These are phyloP conservation scores for Fagopyrum esculentum DNA, from an alignment of 148 eudicot genomes.

Conservation along the genomic window DNA sequence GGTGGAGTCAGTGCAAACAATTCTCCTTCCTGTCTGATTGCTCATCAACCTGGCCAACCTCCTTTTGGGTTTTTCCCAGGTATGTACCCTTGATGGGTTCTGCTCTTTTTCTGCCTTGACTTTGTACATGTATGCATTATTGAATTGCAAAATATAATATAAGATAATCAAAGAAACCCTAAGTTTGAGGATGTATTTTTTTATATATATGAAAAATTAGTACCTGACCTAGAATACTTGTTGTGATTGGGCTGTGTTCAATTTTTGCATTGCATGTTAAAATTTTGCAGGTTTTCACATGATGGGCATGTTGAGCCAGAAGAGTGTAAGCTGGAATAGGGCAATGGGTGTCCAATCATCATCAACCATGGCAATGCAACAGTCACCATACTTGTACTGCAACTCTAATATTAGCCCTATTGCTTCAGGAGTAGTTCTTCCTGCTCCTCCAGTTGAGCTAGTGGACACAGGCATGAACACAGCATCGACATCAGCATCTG, in stretches of 20 bases:
- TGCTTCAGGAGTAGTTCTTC: background rate
- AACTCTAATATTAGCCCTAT: conserved; percentile 9
- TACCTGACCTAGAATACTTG: too few species aligned
- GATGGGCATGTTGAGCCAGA: conserved; percentile 25
- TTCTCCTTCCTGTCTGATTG: background rate
- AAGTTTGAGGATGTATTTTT: too few species aligned
- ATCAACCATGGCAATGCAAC: conserved; percentile 13
- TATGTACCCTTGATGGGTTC: background rate
- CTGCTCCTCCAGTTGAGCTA: background rate
- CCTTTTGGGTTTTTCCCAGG: conserved; percentile 4
- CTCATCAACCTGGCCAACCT: background rate
- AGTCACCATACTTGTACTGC: background rate
- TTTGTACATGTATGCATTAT: too few species aligned
- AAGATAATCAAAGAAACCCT: too few species aligned
- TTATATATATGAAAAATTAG: too few species aligned
- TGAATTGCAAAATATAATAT: too few species aligned
- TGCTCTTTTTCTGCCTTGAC: too few species aligned
- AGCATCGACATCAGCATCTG: conserved; percentile 15
- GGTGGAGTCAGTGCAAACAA: background rate
- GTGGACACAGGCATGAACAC: conserved; percentile 14
- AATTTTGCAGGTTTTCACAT: conserved; percentile 11
- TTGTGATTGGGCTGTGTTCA: too few species aligned
- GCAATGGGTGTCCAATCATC: conserved; percentile 15
- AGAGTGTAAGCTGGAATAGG: conserved; percentile 25
- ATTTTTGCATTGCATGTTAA: too few species aligned